Conservation (phyloP, 2,329 filamentous ascomycete genomes). For the Coniochaeta sp. region DNA sequence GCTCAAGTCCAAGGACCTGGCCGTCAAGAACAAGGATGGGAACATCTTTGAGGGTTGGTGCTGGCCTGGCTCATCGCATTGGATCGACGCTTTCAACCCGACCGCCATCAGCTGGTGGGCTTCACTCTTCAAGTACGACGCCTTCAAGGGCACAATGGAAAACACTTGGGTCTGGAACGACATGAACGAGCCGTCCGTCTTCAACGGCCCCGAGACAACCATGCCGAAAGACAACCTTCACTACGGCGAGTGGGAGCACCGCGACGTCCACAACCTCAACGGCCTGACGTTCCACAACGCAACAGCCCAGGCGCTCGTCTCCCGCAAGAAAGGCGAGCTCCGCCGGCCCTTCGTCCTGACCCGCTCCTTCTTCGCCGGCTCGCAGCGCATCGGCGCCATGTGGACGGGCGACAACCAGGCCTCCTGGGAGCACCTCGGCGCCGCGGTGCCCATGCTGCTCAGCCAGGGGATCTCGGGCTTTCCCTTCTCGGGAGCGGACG, state of each 20-base stretch:
- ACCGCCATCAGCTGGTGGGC: conserved; percentile 88
- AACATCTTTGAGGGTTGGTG: conserved; percentile 94
- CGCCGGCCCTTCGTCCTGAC: conserved; percentile 89
- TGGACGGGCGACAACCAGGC: conserved; percentile 99
- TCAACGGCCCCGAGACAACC: conserved; percentile 95
- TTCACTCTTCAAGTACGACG: conserved; percentile 76
- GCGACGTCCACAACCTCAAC: conserved; percentile 92
- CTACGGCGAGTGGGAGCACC: conserved; percentile 86
- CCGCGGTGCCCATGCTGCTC: conserved; percentile 85
- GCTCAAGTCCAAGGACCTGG: conserved; percentile 75
- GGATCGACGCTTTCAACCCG: conserved; percentile 96
- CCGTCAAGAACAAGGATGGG: conserved; percentile 82
- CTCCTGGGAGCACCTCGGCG: conserved; percentile 83
- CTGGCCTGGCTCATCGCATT: conserved; percentile 95
- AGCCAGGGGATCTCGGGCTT: conserved; percentile 89
- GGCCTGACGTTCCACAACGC: conserved; percentile 94
- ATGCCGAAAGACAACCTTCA: conserved; percentile 99
- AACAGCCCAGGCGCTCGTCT: conserved; percentile 75
- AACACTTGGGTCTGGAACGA: conserved; percentile 99
- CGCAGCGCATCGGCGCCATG: conserved; percentile 87
- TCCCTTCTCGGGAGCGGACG: conserved; percentile 90
- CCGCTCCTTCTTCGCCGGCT: conserved; percentile 84
- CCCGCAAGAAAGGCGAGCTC: conserved; percentile 78
- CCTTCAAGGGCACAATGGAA: conserved; percentile 75
- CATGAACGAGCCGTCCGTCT: conserved; percentile 99